Conservation (phyloP, 2,329 filamentous ascomycete genomes). For the Sporothrix euskadiensis region DNA sequence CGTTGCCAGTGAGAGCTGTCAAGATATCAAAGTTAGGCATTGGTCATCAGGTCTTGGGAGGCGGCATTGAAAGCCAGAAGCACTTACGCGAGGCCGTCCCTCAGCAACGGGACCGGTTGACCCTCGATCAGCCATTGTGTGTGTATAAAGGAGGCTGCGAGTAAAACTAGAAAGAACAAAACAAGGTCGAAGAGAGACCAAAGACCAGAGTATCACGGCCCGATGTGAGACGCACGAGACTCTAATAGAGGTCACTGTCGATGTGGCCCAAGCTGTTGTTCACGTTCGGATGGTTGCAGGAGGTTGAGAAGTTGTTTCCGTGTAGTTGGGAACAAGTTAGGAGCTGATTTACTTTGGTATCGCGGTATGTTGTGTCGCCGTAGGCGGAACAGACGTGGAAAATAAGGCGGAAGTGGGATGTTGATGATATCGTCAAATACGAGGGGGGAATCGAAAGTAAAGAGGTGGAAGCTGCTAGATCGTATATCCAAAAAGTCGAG, state of each 20-base stretch:
- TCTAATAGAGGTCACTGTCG: background rate
- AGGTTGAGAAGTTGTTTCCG: background rate
- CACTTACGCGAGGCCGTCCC: conserved; percentile 27
- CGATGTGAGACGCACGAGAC: background rate
- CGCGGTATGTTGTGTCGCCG: background rate
- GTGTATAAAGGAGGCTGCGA: background rate
- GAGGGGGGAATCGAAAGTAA: background rate
- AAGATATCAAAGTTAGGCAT: background rate
- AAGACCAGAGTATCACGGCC: conserved; percentile 1
- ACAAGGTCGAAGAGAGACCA: background rate
- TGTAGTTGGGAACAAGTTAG: background rate
- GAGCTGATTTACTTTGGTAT: background rate
- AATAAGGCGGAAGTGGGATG: background rate
- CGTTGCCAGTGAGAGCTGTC: conserved; percentile 14
- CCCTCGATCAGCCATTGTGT: conserved; percentile 34
- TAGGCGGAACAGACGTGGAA: background rate
- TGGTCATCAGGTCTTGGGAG: too few relatives aligned
- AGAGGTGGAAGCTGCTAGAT: background rate
- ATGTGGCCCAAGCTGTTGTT: too few relatives aligned
- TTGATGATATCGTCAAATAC: background rate
- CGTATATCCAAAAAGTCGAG: background rate
- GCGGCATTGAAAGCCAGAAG: too few relatives aligned
- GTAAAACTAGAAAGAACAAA: background rate
- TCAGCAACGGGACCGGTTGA: conserved; percentile 23
- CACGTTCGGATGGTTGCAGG: too few relatives aligned